These are phyloP conservation scores for Nemophila menziesii DNA, from an alignment of 257 asterid genomes.

Conservation along the genomic window DNA sequence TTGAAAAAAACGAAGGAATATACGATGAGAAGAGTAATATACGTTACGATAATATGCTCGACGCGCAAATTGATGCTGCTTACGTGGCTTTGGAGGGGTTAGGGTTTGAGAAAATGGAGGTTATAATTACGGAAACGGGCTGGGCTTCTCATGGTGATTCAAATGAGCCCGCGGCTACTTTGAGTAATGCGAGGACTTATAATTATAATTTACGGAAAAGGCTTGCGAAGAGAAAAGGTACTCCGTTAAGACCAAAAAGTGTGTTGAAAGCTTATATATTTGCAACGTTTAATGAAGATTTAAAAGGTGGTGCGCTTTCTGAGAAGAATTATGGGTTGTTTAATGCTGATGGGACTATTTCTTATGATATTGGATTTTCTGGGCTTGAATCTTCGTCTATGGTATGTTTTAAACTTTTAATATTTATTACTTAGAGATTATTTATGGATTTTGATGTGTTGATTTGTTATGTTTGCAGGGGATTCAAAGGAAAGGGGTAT, in stretches of 20 bases:
- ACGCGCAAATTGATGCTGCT: constrained; percentile 95
- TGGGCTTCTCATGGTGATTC: constrained; percentile 96
- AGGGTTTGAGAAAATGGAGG: constrained; percentile 70
- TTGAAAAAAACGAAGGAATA: constrained; percentile 56
- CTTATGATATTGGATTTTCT: constrained; percentile 73
- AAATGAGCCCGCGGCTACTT: constrained; percentile 74
- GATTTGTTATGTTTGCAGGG: constrained; percentile 41
- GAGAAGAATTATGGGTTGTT: constrained; percentile 74
- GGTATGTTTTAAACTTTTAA: neutral
- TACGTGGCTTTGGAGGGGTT: constrained; percentile 80
- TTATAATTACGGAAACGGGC: constrained; percentile 88
- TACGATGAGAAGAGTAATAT: constrained; percentile 49
- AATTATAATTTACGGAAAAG: constrained; percentile 72
- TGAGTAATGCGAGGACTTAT: constrained; percentile 64
- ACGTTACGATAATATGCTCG: constrained; percentile 86
- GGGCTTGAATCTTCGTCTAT: constrained; percentile 60
- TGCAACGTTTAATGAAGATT: constrained; percentile 80
- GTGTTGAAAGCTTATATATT: constrained; percentile 73
- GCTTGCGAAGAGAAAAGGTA: constrained; percentile 81
- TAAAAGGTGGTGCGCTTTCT: constrained; percentile 53
- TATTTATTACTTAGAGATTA: neutral
- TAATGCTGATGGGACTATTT: constrained; percentile 73
- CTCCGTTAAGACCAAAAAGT: constrained; percentile 75
- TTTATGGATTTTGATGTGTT: neutral
- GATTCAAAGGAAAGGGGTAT: constrained; percentile 24